These are phyloP conservation scores for Boletus sp. DNA, from an alignment of 1,284 basidiomycete genomes.

Conservation along the genomic window DNA sequence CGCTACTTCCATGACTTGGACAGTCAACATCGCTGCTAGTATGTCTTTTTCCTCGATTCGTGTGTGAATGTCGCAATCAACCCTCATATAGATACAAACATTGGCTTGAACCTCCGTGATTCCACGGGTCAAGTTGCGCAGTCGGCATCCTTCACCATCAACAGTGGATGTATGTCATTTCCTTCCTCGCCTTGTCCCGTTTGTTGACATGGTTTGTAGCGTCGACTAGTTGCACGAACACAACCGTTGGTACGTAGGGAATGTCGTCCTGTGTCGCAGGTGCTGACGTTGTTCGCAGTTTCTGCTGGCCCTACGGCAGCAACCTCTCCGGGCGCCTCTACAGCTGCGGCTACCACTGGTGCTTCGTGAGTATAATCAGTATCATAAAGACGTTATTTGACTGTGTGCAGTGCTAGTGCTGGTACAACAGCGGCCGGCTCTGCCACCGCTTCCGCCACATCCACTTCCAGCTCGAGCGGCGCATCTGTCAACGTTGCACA, in stretches of 20 bases:
- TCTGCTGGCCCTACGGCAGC: slow-evolving; percentile 15
- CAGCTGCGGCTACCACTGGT: neutral
- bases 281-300: slow-evolving; percentile 22
- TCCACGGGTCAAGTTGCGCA: slow-evolving; percentile 45
- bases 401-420: neutral
- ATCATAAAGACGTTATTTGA: slow-evolving; percentile 9
- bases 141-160: slow-evolving; percentile 50
- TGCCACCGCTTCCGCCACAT: slow-evolving; percentile 10
- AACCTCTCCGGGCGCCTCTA: slow-evolving; percentile 13
- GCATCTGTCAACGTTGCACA: slow-evolving; percentile 36
- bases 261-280: neutral
- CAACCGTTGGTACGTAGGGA: slow-evolving; percentile 18
- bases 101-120: slow-evolving; percentile 58
- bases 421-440: slow-evolving; percentile 11
- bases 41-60: neutral
- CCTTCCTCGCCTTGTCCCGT: neutral
- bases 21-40: slow-evolving; percentile 31
- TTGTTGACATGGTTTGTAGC: slow-evolving; percentile 27
- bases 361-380: slow-evolving; percentile 19
- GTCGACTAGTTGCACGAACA: slow-evolving; percentile 33
- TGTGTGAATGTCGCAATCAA: neutral
- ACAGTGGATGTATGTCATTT: slow-evolving; percentile 42
- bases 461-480: slow-evolving; percentile 20
- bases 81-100: slow-evolving; percentile 37
- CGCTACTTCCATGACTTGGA: slow-evolving; percentile 46